A percentile compares a stretch with the other conserved stretches of the same genome.
These are phyloP conservation scores for Aspergillus baeticus DNA, from an alignment of 495 filamentous ascomycete genomes.

Conservation along the genomic window DNA sequence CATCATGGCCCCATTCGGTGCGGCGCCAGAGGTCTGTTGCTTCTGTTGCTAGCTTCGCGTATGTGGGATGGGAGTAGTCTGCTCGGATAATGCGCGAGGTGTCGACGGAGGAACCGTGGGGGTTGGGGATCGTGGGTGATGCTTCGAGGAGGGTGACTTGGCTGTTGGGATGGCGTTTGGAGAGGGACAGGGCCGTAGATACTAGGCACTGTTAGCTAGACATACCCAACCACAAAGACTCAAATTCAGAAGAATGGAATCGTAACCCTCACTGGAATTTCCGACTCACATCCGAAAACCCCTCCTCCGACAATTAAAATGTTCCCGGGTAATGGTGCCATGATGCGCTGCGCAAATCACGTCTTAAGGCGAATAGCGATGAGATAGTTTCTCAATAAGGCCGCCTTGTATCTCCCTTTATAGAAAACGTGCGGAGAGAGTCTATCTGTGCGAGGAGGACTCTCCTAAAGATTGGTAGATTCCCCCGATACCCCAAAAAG, in stretches of 20 bases:
- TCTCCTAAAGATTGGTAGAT: background rate
- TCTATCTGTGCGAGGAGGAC: background rate
- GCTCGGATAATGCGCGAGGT: slow-evolving; percentile 75
- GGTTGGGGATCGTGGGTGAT: slow-evolving; percentile 63
- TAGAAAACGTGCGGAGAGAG: background rate
- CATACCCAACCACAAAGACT: background rate
- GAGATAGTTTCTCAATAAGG: no score
- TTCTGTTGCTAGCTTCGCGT: slow-evolving; percentile 63
- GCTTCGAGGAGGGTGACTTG: slow-evolving; percentile 70
- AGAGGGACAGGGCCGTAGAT: slow-evolving; percentile 66
- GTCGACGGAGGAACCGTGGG: slow-evolving; percentile 71
- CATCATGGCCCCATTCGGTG: slow-evolving; percentile 58
- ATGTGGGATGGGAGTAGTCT: slow-evolving; percentile 75
- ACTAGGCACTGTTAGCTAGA: slow-evolving; percentile 28
- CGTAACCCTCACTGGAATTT: background rate
- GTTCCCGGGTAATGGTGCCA: slow-evolving; percentile 41
- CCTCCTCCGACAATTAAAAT: slow-evolving; percentile 77
- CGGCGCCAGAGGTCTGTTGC: slow-evolving; percentile 74
- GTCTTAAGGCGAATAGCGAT: background rate
- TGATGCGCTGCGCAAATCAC: slow-evolving; percentile 10
- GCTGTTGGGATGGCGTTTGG: slow-evolving; percentile 51
- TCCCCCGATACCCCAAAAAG: background rate
- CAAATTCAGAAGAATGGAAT: background rate
- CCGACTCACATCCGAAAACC: slow-evolving; percentile 66
- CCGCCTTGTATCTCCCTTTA: no score